Conservation (phyloP, 345 rosid species). For the Populus tremula region DNA sequence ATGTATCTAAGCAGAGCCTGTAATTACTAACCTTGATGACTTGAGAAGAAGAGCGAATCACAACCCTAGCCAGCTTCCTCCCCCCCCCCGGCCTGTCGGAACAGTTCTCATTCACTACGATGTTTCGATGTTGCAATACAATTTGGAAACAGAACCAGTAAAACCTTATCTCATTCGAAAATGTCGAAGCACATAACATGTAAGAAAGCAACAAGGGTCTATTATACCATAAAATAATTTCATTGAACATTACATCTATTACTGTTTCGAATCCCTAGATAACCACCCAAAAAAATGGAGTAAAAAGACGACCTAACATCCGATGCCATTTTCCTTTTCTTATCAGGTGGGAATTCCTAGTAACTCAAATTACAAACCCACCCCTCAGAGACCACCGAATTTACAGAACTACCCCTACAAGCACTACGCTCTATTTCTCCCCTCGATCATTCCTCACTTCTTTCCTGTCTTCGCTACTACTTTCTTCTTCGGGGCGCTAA, state of each 20-base stretch:
- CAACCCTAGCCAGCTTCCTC: neutral
- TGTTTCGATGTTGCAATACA: neutral
- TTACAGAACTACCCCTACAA: constrained; percentile 38
- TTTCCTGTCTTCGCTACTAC: constrained; percentile 38
- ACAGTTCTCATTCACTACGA: neutral
- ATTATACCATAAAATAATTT: neutral
- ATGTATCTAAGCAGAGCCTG: neutral
- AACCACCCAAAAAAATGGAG: neutral
- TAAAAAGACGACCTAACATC: neutral
- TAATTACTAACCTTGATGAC: neutral
- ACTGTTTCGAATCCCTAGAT: constrained; percentile 12
- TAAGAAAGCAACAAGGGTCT: neutral
- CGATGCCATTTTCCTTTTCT: constrained; percentile 18
- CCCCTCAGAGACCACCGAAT: constrained; percentile 18
- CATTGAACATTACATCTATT: constrained; percentile 13
- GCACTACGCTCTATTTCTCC: neutral
- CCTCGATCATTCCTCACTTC: constrained; percentile 25
- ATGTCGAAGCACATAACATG: neutral
- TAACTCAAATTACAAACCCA: constrained; percentile 10
- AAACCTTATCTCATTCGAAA: no score
- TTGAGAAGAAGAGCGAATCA: neutral
- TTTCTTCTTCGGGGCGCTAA: constrained; percentile 60
- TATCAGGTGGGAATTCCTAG: constrained; percentile 4
- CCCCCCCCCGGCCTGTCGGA: neutral
- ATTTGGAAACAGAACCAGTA: neutral